phyloP scores from a whole-genome alignment of 2,329 filamentous ascomycete genomes.

The Botrytis aclada region DNA sequence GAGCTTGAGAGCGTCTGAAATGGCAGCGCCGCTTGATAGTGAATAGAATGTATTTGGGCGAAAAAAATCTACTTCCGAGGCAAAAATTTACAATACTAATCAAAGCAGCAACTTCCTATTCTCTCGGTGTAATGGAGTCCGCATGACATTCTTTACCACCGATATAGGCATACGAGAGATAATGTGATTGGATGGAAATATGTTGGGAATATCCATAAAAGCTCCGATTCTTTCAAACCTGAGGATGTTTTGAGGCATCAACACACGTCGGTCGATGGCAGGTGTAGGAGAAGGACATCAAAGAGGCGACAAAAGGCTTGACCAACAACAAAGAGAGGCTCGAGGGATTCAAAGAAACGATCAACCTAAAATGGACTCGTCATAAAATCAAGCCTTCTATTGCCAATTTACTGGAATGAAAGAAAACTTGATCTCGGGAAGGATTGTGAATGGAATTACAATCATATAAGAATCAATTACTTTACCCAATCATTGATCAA shows the following conservation, averaged over 20 bases:
- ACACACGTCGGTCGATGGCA: neutral
- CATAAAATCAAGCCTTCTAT: neutral
- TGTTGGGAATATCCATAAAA: neutral
- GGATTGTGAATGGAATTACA: neutral
- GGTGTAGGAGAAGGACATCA: neutral
- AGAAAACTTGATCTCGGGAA: neutral
- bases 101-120: neutral
- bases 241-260: neutral
- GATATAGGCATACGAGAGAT: neutral
- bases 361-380: neutral
- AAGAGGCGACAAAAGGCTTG: neutral
- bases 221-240: neutral
- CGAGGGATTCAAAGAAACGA: neutral
- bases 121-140: conserved; percentile 1
- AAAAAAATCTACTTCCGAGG: neutral
- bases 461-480: neutral
- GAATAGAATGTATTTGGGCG: neutral
- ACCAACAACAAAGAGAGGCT: neutral
- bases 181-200: neutral
- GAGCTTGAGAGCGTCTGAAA: neutral
- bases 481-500: too few species aligned
- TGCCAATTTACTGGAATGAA: neutral
- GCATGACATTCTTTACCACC: neutral
- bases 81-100: neutral
- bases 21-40: neutral